phyloP scores from a whole-genome alignment of 140 eudicot species.

The Oenanthe javanica region DNA sequence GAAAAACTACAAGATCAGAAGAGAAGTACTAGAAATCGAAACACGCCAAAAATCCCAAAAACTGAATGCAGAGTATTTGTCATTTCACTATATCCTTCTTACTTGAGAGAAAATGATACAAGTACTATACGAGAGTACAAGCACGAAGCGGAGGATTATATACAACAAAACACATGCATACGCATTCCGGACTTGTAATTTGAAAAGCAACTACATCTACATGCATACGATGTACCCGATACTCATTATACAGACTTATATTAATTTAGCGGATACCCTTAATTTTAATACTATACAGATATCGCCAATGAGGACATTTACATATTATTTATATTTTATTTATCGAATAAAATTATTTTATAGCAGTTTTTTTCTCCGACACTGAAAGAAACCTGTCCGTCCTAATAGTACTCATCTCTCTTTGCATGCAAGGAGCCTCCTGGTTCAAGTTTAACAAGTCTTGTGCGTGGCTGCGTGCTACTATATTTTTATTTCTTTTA shows the following conservation, averaged over 20 bases:
- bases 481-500: background rate
- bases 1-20: background rate
- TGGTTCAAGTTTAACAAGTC: background rate
- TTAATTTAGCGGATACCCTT: too few relatives aligned
- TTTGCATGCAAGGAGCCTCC: background rate
- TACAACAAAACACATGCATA: background rate
- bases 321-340: too few relatives aligned
- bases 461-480: too few relatives aligned
- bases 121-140: background rate
- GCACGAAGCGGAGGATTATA: background rate
- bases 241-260: too few relatives aligned
- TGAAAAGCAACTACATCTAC: too few relatives aligned
- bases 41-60: slow-evolving; percentile 53
- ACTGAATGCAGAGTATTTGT: slow-evolving; percentile 29
- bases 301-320: too few relatives aligned
- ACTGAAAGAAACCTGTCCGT: background rate
- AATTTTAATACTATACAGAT: too few relatives aligned
- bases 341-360: too few relatives aligned
- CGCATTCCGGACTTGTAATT: background rate
- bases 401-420: background rate
- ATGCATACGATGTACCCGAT: too few relatives aligned
- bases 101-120: background rate
- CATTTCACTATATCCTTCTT: slow-evolving; percentile 16
- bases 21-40: background rate
- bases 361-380: background rate